Base-by-base conservation (phyloP, 768 basidiomycete genomes). In the Trametes cubensis region DNA sequence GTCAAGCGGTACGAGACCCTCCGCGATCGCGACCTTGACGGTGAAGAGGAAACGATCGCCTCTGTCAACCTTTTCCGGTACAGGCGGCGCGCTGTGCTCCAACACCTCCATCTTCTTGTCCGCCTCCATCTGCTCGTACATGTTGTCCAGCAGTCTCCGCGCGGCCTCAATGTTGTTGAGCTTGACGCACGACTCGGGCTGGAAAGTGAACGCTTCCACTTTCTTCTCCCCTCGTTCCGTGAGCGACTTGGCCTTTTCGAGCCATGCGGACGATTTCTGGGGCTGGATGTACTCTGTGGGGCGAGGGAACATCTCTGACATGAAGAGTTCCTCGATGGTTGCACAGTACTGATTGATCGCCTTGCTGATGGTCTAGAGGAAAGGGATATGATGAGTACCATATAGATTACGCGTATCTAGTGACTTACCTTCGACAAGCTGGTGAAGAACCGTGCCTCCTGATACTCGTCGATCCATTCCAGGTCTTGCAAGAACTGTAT, bases 131-230 rank as follows among this genome's bases (percentile, higher is more conserved):
- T 94, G 89, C 53, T 83, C 87, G 74, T 98, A 98, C 84, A 98
- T 90, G 63, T 90, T 92, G 73, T 99, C 97, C 63, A 99, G 82
- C 49, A 97, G 81, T 62, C 86, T 86, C 30, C 95, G 86, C 1
- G 95, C 94, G 13, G 93, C 90, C 68, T 95, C 95, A 65, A 98
- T 87, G 74, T 98, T 98, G 80, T 99, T 99, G 53, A 98, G 83
- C 79, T 98, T 98, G 72, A 99, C 92, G 70, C 95, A 98, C 0
- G 94, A 94, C 77, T 96, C 86, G 0, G 95, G 84, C 52, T 84
- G 87, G 79, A 99, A 98, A 69, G 95, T 93, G 81, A 95, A 99
- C 1, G 94, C 92, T 68, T 95, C 94, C 46, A 95, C 82, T 74
- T 91, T 95, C 81, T 92, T 95, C 74, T 98, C 95, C 47, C 88